Evolutionary conservation across 2,329 filamentous ascomycete genomes (phyloP).

Genomic region (Aureobasidium sp.): DNA sequence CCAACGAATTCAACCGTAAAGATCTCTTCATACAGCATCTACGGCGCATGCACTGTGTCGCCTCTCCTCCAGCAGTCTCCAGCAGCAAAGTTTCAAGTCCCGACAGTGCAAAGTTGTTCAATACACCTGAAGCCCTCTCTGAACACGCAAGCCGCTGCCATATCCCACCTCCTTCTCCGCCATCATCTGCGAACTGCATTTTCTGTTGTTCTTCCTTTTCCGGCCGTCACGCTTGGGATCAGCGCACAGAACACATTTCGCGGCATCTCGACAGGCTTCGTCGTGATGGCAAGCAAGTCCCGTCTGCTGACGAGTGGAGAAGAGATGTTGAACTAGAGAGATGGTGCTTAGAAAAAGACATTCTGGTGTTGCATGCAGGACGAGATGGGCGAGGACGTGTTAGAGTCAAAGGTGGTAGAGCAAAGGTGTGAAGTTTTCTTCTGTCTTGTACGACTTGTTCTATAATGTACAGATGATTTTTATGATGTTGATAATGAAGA

Average conservation of each 20-base stretch:
- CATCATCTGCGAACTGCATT: constrained; percentile 55
- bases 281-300: constrained; percentile 25
- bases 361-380: constrained; percentile 26
- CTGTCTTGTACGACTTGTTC: too few species aligned
- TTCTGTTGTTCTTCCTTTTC: constrained; percentile 59
- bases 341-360: constrained; percentile 35
- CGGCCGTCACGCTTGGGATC: constrained; percentile 64
- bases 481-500: too few species aligned
- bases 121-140: constrained; percentile 24
- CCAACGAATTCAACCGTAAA: constrained; percentile 78
- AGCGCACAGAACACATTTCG: constrained; percentile 81
- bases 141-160: constrained; percentile 56
- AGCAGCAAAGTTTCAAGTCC: constrained; percentile 18
- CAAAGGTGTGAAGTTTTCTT: neutral
- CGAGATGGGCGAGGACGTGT: neutral
- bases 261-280: constrained; percentile 64
- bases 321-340: constrained; percentile 28
- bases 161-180: constrained; percentile 54
- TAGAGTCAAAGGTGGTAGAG: neutral
- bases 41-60: constrained; percentile 68
- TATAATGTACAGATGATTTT: too few species aligned
- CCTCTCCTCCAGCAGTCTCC: constrained; percentile 31
- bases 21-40: constrained; percentile 87
- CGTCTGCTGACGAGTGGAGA: constrained; percentile 33
- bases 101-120: constrained; percentile 15